Base-by-base conservation (phyloP, 2,329 filamentous ascomycete species). In the Colletotrichum viniferum region DNA sequence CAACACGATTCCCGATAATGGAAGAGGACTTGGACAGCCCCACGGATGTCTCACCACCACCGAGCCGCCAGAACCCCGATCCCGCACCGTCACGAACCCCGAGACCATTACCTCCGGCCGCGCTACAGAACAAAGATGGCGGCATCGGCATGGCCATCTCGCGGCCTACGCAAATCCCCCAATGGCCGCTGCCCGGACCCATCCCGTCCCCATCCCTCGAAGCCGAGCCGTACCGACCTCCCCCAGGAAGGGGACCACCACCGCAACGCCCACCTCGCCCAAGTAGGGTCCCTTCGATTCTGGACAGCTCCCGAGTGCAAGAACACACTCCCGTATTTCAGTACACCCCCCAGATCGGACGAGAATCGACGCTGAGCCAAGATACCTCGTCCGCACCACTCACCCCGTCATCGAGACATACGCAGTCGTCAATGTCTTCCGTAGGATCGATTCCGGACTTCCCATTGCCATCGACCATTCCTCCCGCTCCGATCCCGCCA, bases 371-470 rank as follows among this genome's bases (percentile, higher is more conserved):
- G 21, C 80, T 83, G 16, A 83, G 84, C 43, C 83, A 83, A 24
- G 82, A 87, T 38, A 34, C 58, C 30, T 78, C 84, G n/a, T 85
- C 85, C 4, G 84, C 87, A 7, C 86, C 88, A 2, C 86, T 88
- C 65, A 89, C 88, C 2, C 85, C 86, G 8, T 88, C 88, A 4
- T 87, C 85, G 6, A 84, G 87, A 55, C 90, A 89, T 56, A 87
- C 89, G n/a, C 84, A 84, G 16, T 91, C 90, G 2, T 90, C 88
- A 5, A 78, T 88, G 14, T 90, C 88, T 5, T 89, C 89, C 3
- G 85, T 89, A 21, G 90, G 87, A 38, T 89, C 90, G 5, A 91
- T 92, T 74, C 90, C 91, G 5, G 91, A 93, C 76, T 91, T 91
- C 71, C 90, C 89, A 5, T 78, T 89, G 9, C 88, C 88, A 6